Conservation (phyloP, 306 rosid genomes). For the Fagus crenata region DNA sequence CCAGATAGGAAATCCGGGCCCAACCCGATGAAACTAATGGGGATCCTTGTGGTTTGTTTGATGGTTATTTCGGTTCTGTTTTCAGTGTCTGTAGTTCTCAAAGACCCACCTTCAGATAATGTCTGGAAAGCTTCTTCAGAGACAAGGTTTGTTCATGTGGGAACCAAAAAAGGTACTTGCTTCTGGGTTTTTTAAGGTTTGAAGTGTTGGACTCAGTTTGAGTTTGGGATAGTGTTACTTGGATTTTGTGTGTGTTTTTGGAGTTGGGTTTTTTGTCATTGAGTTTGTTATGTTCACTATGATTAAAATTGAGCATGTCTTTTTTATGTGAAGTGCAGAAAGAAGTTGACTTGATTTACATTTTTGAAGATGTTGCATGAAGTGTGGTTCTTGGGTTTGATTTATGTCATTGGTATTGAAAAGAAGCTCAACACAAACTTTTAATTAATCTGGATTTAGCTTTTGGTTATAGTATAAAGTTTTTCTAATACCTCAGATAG, state of each 20-base stretch:
- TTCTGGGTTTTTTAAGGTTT: slow-evolving; percentile 1
- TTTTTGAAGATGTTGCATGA: background rate
- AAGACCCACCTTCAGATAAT: slow-evolving; percentile 76
- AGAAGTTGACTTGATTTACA: background rate
- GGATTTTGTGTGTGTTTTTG: background rate
- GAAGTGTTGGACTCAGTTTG: background rate
- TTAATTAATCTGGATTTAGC: background rate
- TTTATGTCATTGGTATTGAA: slow-evolving; percentile 9
- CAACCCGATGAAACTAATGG: slow-evolving; percentile 56
- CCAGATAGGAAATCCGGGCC: slow-evolving; percentile 36
- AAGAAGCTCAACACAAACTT: slow-evolving; percentile 11
- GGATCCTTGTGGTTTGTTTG: slow-evolving; percentile 53
- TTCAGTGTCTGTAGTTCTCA: slow-evolving; percentile 66
- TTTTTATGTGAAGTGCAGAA: background rate
- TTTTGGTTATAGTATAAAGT: background rate
- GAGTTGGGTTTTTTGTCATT: background rate
- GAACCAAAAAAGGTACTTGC: slow-evolving; percentile 41
- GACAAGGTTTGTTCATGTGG: slow-evolving; percentile 25
- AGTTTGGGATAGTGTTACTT: background rate
- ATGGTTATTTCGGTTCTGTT: slow-evolving; percentile 69
- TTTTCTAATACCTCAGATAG: background rate
- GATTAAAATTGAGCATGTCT: no score
- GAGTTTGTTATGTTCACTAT: no score
- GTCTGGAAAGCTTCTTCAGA: slow-evolving; percentile 38
- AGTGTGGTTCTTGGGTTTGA: slow-evolving; percentile 10